Conservation (phyloP, 306 rosid genomes). For the Cucumis cinereus region DNA sequence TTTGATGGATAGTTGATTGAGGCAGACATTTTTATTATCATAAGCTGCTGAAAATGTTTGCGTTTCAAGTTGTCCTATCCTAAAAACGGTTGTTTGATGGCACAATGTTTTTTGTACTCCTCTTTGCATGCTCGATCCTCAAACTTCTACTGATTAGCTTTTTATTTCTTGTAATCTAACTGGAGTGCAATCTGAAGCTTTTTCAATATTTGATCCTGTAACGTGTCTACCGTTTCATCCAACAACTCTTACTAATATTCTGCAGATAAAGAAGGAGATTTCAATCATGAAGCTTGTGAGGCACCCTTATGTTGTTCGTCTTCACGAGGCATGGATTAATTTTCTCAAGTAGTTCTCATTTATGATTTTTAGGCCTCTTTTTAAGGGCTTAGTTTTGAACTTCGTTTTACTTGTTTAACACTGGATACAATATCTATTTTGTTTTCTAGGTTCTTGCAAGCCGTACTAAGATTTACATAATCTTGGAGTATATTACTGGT, state of each 20-base stretch:
- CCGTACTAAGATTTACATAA: slow-evolving; percentile 79
- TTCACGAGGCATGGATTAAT: slow-evolving; percentile 53
- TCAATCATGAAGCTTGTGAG: slow-evolving; percentile 86
- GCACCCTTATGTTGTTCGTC: slow-evolving; percentile 77
- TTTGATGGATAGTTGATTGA: neutral
- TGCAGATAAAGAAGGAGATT: slow-evolving; percentile 87
- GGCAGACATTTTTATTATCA: neutral
- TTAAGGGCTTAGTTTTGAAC: neutral
- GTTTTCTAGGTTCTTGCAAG: slow-evolving; percentile 65
- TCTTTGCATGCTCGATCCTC: neutral
- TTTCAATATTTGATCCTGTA: neutral
- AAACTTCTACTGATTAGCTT: neutral
- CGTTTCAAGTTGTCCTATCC: neutral
- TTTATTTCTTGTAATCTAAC: neutral
- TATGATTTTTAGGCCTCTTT: neutral
- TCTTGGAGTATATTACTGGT: slow-evolving; percentile 87
- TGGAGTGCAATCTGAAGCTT: neutral
- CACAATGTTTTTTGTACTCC: neutral
- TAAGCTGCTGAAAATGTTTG: neutral
- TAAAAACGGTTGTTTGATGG: neutral
- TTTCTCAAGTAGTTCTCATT: neutral
- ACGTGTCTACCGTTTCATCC: neutral
- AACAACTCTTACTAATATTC: neutral
- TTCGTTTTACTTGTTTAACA: neutral
- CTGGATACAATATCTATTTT: slow-evolving; percentile 8